Evolutionary conservation across 345 rosid genomes (phyloP).

Genomic region (Lenwebbia sp.): DNA sequence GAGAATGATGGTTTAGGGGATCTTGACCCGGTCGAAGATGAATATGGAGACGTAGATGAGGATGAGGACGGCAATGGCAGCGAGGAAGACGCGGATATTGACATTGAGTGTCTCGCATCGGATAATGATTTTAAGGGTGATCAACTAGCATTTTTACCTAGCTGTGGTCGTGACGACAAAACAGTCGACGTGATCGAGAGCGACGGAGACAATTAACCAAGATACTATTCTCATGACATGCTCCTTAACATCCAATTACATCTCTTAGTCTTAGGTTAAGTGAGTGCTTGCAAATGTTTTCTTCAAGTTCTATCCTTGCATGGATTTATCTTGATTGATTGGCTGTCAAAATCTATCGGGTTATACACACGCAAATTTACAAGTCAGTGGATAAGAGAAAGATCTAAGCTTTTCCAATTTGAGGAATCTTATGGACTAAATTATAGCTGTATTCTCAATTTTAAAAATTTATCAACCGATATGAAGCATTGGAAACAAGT

Average conservation of each 20-base stretch:
- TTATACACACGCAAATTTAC: background rate
- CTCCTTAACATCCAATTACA: background rate
- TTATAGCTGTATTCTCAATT: background rate
- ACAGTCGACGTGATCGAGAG: background rate
- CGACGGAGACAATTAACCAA: background rate
- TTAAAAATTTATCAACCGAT: background rate
- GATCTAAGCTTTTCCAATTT: background rate
- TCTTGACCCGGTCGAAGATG: background rate
- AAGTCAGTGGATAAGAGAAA: background rate
- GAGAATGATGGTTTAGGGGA: background rate
- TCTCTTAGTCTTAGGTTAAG: background rate
- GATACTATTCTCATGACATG: background rate
- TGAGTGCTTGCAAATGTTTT: background rate
- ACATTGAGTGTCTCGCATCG: background rate
- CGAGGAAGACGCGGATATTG: background rate
- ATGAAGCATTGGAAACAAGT: background rate
- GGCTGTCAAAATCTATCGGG: background rate
- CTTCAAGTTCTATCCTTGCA: background rate
- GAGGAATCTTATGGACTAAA: background rate
- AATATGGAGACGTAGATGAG: background rate
- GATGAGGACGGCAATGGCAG: background rate
- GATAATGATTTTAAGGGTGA: background rate
- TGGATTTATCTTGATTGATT: background rate
- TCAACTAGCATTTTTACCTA: background rate
- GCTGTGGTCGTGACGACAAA: background rate